Evolutionary conservation across 257 asterid genomes (phyloP).

Genomic region (Petunia secreta): DNA sequence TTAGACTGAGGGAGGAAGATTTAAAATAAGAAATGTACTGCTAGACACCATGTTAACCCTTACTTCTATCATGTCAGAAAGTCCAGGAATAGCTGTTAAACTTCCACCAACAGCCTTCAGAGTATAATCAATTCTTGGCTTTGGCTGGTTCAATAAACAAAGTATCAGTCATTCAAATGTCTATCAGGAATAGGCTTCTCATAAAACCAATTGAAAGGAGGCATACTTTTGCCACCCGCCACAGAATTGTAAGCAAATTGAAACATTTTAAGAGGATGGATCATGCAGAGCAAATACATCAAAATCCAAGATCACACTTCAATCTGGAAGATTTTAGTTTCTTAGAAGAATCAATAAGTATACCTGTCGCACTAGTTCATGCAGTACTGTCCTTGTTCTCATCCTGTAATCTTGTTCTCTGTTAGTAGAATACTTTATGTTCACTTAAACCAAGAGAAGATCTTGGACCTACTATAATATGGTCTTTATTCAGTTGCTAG

Average conservation of each 20-base stretch:
- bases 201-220: not conserved
- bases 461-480: not conserved
- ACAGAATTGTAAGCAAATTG: not conserved
- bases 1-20: constrained; percentile 32
- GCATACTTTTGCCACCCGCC: not conserved
- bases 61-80: constrained; percentile 97
- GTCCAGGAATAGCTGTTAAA: constrained; percentile 92
- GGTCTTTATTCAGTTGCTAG: not conserved
- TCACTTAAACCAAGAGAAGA: not conserved
- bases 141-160: constrained; percentile 65
- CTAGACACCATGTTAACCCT: constrained; percentile 35
- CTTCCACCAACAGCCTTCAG: constrained; percentile 98
- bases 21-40: constrained; percentile 17
- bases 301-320: not conserved
- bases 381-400: constrained; percentile 13
- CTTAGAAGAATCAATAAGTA: not conserved
- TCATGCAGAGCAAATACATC: not conserved
- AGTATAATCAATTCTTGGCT: constrained; percentile 91
- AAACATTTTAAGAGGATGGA: not conserved
- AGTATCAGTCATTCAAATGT: constrained; percentile 17
- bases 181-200: not conserved
- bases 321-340: not conserved
- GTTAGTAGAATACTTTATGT: not conserved
- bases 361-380: not conserved
- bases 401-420: not conserved